Percentiles rank a stretch among this genome's conserved stretches.
Conservation (phyloP, 768 basidiomycete species). For the Trametes cubensis region DNA sequence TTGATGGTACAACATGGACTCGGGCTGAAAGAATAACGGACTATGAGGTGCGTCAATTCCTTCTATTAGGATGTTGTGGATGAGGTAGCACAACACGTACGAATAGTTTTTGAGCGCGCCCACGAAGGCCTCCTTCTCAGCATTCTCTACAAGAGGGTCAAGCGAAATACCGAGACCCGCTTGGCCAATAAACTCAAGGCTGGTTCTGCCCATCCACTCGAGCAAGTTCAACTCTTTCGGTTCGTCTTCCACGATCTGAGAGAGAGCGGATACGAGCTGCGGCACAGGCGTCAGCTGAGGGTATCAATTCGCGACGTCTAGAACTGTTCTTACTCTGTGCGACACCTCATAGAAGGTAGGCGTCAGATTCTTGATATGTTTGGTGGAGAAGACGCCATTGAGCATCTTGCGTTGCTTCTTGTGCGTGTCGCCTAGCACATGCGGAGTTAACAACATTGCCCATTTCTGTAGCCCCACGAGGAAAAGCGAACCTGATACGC, state of each 20-base stretch:
- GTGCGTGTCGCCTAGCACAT: constrained; percentile 41
- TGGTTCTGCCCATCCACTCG: background rate
- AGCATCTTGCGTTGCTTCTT: constrained; percentile 52
- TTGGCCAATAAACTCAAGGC: constrained; percentile 9
- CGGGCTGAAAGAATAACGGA: background rate
- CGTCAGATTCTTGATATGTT: constrained; percentile 46
- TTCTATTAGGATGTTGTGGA: too few species aligned
- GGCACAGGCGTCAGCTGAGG: background rate
- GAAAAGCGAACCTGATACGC: background rate
- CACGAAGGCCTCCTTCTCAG: background rate
- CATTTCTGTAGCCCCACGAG: background rate
- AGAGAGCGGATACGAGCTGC: background rate
- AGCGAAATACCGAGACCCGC: constrained; percentile 1
- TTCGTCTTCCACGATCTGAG: background rate
- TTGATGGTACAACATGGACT: constrained; percentile 43
- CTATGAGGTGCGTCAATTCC: background rate
- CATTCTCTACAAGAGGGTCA: constrained; percentile 5
- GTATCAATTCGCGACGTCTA: background rate
- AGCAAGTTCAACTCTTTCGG: constrained; percentile 5
- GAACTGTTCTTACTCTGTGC: constrained; percentile 39
- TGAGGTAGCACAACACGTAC: constrained; percentile 14
- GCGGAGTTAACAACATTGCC: background rate
- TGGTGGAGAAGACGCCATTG: constrained; percentile 46
- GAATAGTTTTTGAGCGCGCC: constrained; percentile 32
- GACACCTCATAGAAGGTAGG: constrained; percentile 48